A percentile compares a stretch with the other conserved stretches of the same genome.
Conservation (phyloP, 306 rosid genomes). For the Rosa multiflora region DNA sequence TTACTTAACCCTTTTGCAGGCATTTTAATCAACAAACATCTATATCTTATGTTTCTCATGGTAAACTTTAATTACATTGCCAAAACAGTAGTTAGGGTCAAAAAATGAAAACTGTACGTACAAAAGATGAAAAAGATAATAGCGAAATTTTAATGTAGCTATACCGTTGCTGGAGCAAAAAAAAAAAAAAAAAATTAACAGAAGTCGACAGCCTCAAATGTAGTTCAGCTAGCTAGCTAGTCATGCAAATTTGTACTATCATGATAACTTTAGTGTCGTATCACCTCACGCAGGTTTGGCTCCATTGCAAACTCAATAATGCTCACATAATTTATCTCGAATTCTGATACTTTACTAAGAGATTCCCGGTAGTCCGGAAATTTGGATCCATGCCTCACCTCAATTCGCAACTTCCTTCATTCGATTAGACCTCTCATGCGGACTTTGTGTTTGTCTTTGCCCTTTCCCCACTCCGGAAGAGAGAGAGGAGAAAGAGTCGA, state of each 20-base stretch:
- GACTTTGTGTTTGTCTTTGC: not conserved
- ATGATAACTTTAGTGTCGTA: not conserved
- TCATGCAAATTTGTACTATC: not conserved
- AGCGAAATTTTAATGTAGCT: not conserved
- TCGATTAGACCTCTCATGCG: not conserved
- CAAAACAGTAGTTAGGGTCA: too few species aligned
- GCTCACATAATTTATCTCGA: not conserved
- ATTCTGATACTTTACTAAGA: not conserved
- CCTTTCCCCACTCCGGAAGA: not conserved
- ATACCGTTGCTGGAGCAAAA: not conserved
- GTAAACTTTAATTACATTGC: too few species aligned
- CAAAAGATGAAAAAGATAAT: too few species aligned
- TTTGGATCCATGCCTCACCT: not conserved
- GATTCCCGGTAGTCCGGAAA: not conserved
- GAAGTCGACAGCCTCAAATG: not conserved
- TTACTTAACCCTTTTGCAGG: too few species aligned
- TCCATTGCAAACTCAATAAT: not conserved
- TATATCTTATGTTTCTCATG: too few species aligned
- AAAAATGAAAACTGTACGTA: too few species aligned
- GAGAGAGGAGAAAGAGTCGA: not conserved
- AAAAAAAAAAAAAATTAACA: not conserved
- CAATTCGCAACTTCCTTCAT: not conserved
- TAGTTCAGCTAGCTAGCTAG: not conserved
- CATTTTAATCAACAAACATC: too few species aligned
- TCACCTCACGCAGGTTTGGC: not conserved